phyloP scores from a whole-genome alignment of 2,329 filamentous ascomycete species.

The Saccharata proteae region DNA sequence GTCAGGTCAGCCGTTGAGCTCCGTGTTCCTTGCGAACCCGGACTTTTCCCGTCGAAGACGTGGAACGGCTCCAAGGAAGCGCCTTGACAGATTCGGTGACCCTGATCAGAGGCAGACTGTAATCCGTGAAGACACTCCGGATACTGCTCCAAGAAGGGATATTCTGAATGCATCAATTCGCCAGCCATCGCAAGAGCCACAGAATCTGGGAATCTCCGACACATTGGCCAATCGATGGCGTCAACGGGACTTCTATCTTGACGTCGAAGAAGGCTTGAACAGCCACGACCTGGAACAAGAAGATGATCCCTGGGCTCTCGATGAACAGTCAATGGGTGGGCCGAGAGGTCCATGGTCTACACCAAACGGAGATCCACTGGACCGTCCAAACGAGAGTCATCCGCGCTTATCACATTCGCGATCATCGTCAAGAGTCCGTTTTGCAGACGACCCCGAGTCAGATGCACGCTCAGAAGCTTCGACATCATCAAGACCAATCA shows the following conservation, averaged over 20 bases:
- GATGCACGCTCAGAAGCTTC: conserved; percentile 61
- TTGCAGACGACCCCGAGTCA: conserved; percentile 59
- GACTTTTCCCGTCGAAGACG: conserved; percentile 4
- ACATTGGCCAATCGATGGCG: conserved; percentile 59
- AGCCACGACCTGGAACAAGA: not conserved
- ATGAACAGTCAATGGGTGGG: conserved; percentile 1
- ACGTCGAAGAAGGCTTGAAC: conserved; percentile 65
- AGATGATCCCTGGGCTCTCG: not conserved
- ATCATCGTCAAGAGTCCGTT: conserved; percentile 69
- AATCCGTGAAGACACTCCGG: conserved; percentile 15
- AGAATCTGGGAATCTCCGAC: too few species aligned
- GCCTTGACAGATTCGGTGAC: conserved; percentile 19
- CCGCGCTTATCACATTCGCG: conserved; percentile 40
- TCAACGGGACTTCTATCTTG: conserved; percentile 67
- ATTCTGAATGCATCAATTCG: too few species aligned
- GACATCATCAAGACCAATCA: conserved; percentile 54
- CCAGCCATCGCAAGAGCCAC: too few species aligned
- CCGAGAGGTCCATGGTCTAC: too few species aligned
- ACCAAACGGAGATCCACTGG: too few species aligned
- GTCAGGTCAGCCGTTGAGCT: conserved; percentile 34
- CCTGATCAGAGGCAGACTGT: conserved; percentile 14
- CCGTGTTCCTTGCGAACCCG: conserved; percentile 15
- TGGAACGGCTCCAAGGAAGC: conserved; percentile 17
- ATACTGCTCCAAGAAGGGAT: conserved; percentile 12
- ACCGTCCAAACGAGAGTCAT: too few species aligned